These are phyloP conservation scores for Tuber borchii DNA, from an alignment of 495 filamentous ascomycete species.

Conservation along the genomic window DNA sequence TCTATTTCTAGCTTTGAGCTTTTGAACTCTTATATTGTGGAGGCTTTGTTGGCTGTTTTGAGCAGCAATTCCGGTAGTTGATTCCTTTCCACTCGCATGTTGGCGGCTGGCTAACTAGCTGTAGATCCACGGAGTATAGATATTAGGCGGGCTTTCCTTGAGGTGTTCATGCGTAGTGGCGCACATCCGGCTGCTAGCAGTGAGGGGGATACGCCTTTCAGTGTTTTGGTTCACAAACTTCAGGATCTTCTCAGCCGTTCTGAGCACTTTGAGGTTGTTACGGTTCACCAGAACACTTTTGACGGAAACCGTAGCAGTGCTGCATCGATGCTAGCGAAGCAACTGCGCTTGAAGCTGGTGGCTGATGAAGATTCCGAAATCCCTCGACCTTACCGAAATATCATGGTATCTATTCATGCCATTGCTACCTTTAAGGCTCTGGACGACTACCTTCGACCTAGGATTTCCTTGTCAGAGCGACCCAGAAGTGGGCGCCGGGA, in stretches of 20 bases:
- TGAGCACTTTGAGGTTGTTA: constrained; percentile 96
- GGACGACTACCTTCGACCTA: constrained; percentile 89
- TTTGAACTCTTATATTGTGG: constrained; percentile 79
- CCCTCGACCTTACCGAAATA: constrained; percentile 73
- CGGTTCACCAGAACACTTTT: constrained; percentile 85
- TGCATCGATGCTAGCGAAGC: constrained; percentile 92
- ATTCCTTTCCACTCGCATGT: constrained; percentile 4
- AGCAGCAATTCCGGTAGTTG: constrained; percentile 50
- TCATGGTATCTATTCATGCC: constrained; percentile 97
- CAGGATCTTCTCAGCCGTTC: constrained; percentile 93
- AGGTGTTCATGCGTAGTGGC: constrained; percentile 75
- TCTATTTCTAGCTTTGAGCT: constrained; percentile 97
- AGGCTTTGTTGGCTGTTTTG: constrained; percentile 74
- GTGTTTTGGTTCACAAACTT: constrained; percentile 83
- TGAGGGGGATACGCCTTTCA: constrained; percentile 65
- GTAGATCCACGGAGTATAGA: constrained; percentile 36
- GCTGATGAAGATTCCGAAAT: constrained; percentile 89
- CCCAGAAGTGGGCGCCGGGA: constrained; percentile 56
- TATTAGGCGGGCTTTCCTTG: constrained; percentile 72
- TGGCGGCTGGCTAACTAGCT: constrained; percentile 9
- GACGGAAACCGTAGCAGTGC: constrained; percentile 89
- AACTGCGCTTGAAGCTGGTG: constrained; percentile 79
- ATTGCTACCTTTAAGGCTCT: constrained; percentile 97
- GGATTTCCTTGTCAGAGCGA: constrained; percentile 77
- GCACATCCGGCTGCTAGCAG: constrained; percentile 16